phyloP scores from a whole-genome alignment of 768 basidiomycete genomes.

The Hypholoma sublateritium region DNA sequence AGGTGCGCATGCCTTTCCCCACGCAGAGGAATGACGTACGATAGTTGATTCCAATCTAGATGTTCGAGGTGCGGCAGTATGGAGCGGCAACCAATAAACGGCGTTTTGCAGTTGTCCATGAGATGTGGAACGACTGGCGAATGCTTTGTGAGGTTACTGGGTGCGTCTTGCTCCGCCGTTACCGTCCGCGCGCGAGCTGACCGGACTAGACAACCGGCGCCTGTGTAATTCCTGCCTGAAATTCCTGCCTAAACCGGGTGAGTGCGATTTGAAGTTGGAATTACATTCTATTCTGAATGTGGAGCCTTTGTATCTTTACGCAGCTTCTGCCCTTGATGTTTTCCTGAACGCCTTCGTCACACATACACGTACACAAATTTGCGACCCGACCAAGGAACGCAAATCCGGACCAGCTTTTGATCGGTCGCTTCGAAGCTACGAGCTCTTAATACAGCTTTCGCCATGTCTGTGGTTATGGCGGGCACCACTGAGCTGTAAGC shows the following conservation, averaged over 20 bases:
- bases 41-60: constrained; percentile 63
- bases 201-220: constrained; percentile 74
- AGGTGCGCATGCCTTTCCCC: constrained; percentile 40
- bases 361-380: no score
- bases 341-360: no score
- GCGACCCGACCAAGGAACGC: no score
- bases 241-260: constrained; percentile 96
- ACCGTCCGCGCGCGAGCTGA: background rate
- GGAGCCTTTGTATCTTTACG: constrained; percentile 47
- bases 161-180: constrained; percentile 38
- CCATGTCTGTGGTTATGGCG: no score
- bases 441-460: no score
- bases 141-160: constrained; percentile 97
- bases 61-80: constrained; percentile 97
- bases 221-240: no score
- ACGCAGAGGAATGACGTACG: background rate
- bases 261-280: constrained; percentile 21
- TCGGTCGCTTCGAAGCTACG: no score
- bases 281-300: background rate
- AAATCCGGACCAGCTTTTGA: no score
- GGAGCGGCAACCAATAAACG: constrained; percentile 78
- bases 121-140: constrained; percentile 89
- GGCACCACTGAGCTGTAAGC: no score
- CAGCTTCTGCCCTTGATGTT: no score
- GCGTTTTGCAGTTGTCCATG: constrained; percentile 65